phyloP scores from a whole-genome alignment of 2,329 filamentous ascomycete genomes.

The Ophiostoma populinum region DNA sequence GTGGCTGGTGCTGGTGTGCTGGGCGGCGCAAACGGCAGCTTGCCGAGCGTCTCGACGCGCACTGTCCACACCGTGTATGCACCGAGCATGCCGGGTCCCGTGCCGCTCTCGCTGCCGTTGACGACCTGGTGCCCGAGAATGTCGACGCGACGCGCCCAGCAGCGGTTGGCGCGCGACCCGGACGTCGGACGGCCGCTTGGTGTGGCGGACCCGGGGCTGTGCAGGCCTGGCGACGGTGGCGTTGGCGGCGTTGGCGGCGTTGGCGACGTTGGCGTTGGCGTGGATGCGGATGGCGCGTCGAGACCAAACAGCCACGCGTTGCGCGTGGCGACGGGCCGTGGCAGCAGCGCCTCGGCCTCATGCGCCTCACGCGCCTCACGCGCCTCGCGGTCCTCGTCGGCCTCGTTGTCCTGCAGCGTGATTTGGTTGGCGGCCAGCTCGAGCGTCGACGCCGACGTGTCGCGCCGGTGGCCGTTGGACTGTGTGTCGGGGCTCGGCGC shows the following conservation, averaged over 20 bases:
- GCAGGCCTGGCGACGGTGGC: too few relatives aligned
- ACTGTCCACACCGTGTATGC: slow-evolving; percentile 95
- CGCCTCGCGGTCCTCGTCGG: slow-evolving; percentile 27
- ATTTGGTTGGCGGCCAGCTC: slow-evolving; percentile 20
- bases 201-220: too few relatives aligned
- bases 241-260: neutral
- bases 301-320: slow-evolving; percentile 1
- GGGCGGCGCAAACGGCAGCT: neutral
- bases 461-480: slow-evolving; percentile 4
- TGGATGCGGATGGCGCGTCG: neutral
- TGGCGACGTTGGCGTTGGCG: neutral
- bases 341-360: neutral
- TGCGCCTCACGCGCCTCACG: neutral
- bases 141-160: slow-evolving; percentile 47
- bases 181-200: too few relatives aligned
- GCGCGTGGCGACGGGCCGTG: neutral
- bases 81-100: slow-evolving; percentile 32
- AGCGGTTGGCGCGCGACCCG: slow-evolving; percentile 23
- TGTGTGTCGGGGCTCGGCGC: too few relatives aligned
- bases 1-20: slow-evolving; percentile 15
- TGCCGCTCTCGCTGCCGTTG: slow-evolving; percentile 22
- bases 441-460: slow-evolving; percentile 6
- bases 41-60: slow-evolving; percentile 66
- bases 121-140: slow-evolving; percentile 40
- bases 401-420: slow-evolving; percentile 45